Conservation (phyloP, 768 basidiomycete species). For the Harrya chromipes region DNA sequence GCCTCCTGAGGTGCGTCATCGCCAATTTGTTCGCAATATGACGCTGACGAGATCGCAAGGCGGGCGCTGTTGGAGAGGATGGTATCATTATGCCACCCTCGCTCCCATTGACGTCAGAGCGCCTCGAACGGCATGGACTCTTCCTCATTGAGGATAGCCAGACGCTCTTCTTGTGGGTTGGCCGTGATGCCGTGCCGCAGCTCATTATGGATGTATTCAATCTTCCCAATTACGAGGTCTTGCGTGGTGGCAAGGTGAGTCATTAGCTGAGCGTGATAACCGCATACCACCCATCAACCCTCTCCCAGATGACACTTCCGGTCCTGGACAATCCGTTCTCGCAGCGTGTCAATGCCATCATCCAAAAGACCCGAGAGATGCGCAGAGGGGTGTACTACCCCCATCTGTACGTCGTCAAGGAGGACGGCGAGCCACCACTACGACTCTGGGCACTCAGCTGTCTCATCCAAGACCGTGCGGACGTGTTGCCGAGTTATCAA, state of each 20-base stretch:
- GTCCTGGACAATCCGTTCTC: slow-evolving; percentile 90
- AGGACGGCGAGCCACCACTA: slow-evolving; percentile 94
- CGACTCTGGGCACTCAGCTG: slow-evolving; percentile 93
- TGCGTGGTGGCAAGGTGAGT: slow-evolving; percentile 89
- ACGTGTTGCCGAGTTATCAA: slow-evolving; percentile 92
- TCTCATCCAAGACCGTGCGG: slow-evolving; percentile 94
- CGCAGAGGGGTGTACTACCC: slow-evolving; percentile 91
- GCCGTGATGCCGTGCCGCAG: slow-evolving; percentile 97
- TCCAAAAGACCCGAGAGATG: slow-evolving; percentile 94
- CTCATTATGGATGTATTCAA: slow-evolving; percentile 93
- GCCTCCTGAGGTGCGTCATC: slow-evolving; percentile 71
- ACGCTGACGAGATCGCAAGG: slow-evolving; percentile 41
- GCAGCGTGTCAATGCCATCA: slow-evolving; percentile 90
- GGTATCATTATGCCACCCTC: slow-evolving; percentile 87
- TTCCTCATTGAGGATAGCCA: slow-evolving; percentile 98
- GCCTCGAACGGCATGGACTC: slow-evolving; percentile 91
- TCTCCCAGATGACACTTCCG: slow-evolving; percentile 75
- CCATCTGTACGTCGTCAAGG: slow-evolving; percentile 95
- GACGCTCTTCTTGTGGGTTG: slow-evolving; percentile 97
- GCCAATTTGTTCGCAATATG: not conserved
- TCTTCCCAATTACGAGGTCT: slow-evolving; percentile 79
- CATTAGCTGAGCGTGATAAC: no score
- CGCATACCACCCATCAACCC: not conserved
- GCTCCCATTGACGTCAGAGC: slow-evolving; percentile 90
- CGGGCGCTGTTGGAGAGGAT: slow-evolving; percentile 85